Conservation (phyloP, 768 basidiomycete genomes). For the Tulasnella sp. region DNA sequence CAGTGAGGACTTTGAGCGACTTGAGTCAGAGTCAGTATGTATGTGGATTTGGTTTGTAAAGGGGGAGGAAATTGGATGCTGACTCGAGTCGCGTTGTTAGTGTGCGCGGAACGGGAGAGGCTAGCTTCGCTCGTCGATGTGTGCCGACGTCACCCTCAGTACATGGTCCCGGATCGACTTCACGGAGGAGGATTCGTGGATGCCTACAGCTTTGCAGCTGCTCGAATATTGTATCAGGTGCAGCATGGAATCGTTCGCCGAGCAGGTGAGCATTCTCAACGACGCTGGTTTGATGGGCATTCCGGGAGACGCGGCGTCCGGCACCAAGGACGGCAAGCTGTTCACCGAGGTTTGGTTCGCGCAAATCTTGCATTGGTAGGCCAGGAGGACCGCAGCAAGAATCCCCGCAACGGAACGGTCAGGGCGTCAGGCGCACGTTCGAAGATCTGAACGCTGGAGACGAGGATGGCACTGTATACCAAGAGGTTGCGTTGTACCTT, state of each 20-base stretch:
- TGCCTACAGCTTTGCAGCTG: background rate
- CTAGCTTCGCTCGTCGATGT: constrained; percentile 1
- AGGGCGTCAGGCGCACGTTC: too few relatives aligned
- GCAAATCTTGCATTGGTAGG: too few relatives aligned
- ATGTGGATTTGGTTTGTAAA: background rate
- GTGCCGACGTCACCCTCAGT: background rate
- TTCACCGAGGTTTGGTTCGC: too few relatives aligned
- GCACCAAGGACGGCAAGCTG: too few relatives aligned
- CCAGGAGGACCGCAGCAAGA: too few relatives aligned
- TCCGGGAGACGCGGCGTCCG: background rate
- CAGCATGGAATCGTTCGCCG: constrained; percentile 4
- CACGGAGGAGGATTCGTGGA: background rate
- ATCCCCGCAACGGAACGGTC: too few relatives aligned
- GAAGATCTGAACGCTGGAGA: too few relatives aligned
- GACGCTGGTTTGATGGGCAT: background rate
- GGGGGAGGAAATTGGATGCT: background rate
- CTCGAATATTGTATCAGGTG: constrained; percentile 1
- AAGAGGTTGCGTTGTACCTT: too few relatives aligned
- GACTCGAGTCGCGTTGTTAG: background rate
- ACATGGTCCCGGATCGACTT: background rate
- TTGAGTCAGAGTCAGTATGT: background rate
- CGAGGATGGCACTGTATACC: too few relatives aligned
- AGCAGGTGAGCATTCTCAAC: background rate
- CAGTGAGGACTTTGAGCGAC: background rate
- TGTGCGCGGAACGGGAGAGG: background rate